Conservation (phyloP, 2,329 filamentous ascomycete genomes). For the Phaeomoniella chlamydospora region DNA sequence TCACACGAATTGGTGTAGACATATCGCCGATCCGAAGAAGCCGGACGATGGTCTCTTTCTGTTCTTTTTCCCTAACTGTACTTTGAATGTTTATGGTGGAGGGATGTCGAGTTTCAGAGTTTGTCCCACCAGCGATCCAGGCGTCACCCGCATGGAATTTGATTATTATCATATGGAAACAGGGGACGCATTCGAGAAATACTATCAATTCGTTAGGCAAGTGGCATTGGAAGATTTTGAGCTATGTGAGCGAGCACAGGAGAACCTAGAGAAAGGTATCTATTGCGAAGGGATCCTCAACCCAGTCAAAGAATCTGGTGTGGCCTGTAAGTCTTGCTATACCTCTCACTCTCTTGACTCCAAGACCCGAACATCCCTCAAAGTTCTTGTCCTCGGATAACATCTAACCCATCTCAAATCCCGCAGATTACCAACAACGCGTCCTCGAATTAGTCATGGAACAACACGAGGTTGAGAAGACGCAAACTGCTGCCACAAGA, state of each 20-base stretch:
- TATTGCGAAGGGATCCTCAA: constrained; percentile 42
- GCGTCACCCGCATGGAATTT: constrained; percentile 41
- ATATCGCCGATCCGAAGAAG: constrained; percentile 39
- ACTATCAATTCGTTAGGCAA: constrained; percentile 40
- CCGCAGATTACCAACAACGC: constrained; percentile 29
- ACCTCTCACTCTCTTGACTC: constrained; percentile 5
- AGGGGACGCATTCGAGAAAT: constrained; percentile 40
- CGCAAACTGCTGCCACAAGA: too few relatives aligned
- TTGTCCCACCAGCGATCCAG: constrained; percentile 34
- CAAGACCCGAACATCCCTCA: too few relatives aligned
- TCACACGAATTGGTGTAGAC: constrained; percentile 39
- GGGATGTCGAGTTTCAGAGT: constrained; percentile 44
- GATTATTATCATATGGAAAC: constrained; percentile 40
- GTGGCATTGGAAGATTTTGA: constrained; percentile 43
- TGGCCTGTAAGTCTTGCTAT: constrained; percentile 28
- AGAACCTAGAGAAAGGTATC: constrained; percentile 37
- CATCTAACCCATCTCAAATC: too few relatives aligned
- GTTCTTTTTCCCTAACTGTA: constrained; percentile 44
- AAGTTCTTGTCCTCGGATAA: too few relatives aligned
- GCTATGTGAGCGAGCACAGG: constrained; percentile 41
- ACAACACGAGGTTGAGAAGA: constrained; percentile 24
- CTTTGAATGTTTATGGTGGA: constrained; percentile 42
- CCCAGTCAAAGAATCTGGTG: constrained; percentile 40
- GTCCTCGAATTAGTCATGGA: constrained; percentile 29
- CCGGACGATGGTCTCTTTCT: constrained; percentile 40